Evolutionary conservation across 2,329 filamentous ascomycete genomes (phyloP).

Genomic region (Blumeriella jaapii): DNA sequence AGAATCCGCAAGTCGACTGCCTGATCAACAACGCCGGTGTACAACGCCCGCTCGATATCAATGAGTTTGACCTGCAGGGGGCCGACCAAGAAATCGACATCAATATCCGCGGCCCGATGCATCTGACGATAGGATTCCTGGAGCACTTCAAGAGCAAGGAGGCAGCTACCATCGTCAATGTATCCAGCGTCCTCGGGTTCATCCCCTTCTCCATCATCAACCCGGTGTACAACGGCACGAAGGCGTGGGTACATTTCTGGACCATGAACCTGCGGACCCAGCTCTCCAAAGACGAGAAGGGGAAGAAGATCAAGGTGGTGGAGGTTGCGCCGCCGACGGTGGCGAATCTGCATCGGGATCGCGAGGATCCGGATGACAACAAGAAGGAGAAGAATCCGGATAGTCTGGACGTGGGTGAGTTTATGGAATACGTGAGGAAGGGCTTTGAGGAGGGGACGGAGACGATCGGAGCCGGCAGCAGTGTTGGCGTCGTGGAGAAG

Average conservation of each 20-base stretch:
- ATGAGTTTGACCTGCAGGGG: conserved; percentile 34
- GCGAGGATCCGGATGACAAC: conserved; percentile 44
- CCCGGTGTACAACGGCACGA: conserved; percentile 48
- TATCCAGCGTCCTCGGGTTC: conserved; percentile 42
- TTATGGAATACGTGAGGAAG: conserved; percentile 36
- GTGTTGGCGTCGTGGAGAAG: conserved; percentile 30
- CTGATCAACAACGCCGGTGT: conserved; percentile 49
- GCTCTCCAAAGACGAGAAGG: conserved; percentile 24
- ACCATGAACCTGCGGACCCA: conserved; percentile 39
- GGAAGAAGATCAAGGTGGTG: conserved; percentile 34
- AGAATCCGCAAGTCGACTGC: conserved; percentile 45
- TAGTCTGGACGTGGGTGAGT: conserved; percentile 40
- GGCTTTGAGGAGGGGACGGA: conserved; percentile 37
- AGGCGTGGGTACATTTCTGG: conserved; percentile 47
- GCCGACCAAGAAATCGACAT: conserved; percentile 47
- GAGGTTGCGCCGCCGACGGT: conserved; percentile 46
- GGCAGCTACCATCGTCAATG: conserved; percentile 35
- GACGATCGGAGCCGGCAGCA: conserved; percentile 37
- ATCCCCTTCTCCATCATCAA: conserved; percentile 42
- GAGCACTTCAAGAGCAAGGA: conserved; percentile 36
- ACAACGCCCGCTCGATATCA: conserved; percentile 40
- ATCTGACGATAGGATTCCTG: conserved; percentile 38
- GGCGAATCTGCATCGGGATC: conserved; percentile 42
- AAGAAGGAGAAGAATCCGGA: conserved; percentile 43
- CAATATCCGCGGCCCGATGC: conserved; percentile 47